Evolutionary conservation across 2,329 filamentous ascomycete species (phyloP).

Genomic region (Sporothrix inflata): DNA sequence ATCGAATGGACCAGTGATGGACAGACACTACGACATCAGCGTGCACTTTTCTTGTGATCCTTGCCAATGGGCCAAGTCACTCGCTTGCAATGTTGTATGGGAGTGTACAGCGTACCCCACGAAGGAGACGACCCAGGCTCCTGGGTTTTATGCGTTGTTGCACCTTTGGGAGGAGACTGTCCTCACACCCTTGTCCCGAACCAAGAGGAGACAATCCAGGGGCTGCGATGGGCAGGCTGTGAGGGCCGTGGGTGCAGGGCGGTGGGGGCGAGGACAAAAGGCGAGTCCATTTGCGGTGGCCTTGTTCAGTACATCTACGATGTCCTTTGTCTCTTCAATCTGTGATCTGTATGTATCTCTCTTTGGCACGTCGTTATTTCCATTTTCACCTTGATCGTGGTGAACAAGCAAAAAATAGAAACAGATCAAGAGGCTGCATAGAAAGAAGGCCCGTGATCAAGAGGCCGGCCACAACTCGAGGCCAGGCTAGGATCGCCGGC

Average conservation of each 20-base stretch:
- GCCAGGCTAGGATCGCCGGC: neutral
- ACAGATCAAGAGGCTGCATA: too few relatives aligned
- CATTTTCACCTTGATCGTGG: neutral
- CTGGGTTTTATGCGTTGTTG: constrained; percentile 26
- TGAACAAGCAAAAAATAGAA: neutral
- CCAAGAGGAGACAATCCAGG: constrained; percentile 20
- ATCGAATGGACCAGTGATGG: neutral
- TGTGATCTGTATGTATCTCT: neutral
- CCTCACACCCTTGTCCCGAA: neutral
- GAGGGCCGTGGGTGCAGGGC: constrained; percentile 4
- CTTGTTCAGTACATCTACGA: neutral
- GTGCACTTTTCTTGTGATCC: neutral
- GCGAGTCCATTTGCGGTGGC: neutral
- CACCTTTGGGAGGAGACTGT: neutral
- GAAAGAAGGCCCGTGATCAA: neutral
- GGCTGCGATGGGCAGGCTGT: constrained; percentile 13
- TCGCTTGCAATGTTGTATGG: neutral
- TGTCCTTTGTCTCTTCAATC: neutral
- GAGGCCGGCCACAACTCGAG: neutral
- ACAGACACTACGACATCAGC: neutral
- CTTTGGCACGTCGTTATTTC: neutral
- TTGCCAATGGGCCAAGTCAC: neutral
- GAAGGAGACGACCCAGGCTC: constrained; percentile 19
- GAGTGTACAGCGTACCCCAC: constrained; percentile 2
- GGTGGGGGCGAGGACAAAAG: neutral